These are phyloP conservation scores for Podaxis sp. DNA, from an alignment of 768 basidiomycete species.

Conservation along the genomic window DNA sequence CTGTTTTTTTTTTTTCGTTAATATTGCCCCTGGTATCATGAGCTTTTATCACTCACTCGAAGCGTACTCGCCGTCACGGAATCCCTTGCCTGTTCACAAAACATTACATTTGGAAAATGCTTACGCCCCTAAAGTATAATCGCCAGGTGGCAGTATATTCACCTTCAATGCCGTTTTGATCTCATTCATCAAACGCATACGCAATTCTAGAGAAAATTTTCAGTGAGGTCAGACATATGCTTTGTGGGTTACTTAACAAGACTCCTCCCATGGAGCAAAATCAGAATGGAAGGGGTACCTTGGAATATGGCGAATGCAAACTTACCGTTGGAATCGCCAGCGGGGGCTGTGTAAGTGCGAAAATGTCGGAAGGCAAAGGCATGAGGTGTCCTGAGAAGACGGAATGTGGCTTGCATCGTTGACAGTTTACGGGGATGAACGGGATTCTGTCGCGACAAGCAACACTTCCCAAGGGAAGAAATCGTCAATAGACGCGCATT, in stretches of 20 bases:
- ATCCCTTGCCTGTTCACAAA: conserved; percentile 5
- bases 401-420: not conserved
- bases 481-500: not conserved
- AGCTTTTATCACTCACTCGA: not conserved
- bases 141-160: not conserved
- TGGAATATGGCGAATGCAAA: not conserved
- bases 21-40: not conserved
- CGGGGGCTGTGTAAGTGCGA: not conserved
- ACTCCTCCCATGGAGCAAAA: no score
- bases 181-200: conserved; percentile 46
- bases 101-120: not conserved
- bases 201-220: conserved; percentile 42
- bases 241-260: no score
- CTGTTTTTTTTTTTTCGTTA: conserved; percentile 28
- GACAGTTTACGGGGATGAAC: not conserved
- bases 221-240: not conserved
- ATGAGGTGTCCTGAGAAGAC: not conserved
- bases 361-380: not conserved
- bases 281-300: not conserved
- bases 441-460: not conserved
- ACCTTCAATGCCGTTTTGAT: conserved; percentile 75
- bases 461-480: not conserved
- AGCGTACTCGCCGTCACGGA: not conserved
- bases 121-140: not conserved
- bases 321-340: not conserved